Percentiles rank a stretch among this genome's conserved stretches.
Conservation (phyloP, 208 protist species). For the Porcisia hertigi region DNA sequence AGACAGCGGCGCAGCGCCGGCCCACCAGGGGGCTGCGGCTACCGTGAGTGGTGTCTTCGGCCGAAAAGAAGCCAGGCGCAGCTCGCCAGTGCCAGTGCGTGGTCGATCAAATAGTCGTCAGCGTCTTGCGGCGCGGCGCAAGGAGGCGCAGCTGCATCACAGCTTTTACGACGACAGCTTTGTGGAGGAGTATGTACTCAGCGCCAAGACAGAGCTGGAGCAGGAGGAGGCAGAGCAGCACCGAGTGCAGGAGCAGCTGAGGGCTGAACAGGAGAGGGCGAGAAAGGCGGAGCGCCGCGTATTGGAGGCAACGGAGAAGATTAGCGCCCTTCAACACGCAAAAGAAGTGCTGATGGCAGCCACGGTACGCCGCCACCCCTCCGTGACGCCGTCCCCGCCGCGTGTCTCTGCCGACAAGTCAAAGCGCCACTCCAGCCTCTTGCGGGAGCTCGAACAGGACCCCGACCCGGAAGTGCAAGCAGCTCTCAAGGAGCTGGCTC, state of each 20-base stretch:
- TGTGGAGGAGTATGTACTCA: constrained; percentile 85
- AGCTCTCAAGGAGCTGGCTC: constrained; percentile 47
- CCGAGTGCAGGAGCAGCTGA: constrained; percentile 22
- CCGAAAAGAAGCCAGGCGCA: constrained; percentile 11
- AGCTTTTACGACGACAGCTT: constrained; percentile 92
- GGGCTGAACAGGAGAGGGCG: constrained; percentile 35
- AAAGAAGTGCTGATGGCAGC: constrained; percentile 75
- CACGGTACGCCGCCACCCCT: constrained; percentile 43
- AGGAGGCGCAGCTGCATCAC: constrained; percentile 79
- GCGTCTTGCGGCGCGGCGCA: constrained; percentile 65
- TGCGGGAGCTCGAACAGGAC: constrained; percentile 53
- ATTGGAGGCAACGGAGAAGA: constrained; percentile 48
- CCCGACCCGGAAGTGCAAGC: constrained; percentile 56
- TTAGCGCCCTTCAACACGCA: constrained; percentile 69
- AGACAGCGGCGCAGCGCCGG: constrained; percentile 16
- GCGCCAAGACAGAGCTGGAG: constrained; percentile 40
- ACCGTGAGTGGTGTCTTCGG: constrained; percentile 5
- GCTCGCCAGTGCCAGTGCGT: constrained; percentile 40
- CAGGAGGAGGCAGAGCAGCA: constrained; percentile 38
- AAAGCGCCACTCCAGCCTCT: constrained; percentile 32
- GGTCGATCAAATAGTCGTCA: constrained; percentile 80
- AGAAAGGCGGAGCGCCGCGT: constrained; percentile 42
- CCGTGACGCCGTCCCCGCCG: constrained; percentile 49
- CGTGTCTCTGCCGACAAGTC: constrained; percentile 12
- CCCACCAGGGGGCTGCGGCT: constrained; percentile 10